Evolutionary conservation across 2,329 filamentous ascomycete species (phyloP).

Genomic region (Cytospora piceae): DNA sequence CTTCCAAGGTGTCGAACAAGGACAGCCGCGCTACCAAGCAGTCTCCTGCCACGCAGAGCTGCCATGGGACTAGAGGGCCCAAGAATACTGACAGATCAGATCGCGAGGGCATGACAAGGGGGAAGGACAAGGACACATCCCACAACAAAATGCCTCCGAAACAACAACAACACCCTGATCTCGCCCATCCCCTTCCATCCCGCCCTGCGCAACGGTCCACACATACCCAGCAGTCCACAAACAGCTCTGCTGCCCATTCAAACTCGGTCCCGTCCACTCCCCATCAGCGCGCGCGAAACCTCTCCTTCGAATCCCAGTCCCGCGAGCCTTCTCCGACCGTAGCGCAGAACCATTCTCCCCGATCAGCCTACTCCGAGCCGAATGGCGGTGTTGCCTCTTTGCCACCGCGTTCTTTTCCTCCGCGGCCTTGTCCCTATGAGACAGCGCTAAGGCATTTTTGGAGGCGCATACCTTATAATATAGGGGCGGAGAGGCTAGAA

Average conservation of each 20-base stretch:
- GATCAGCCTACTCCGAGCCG: slow-evolving; percentile 88
- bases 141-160: slow-evolving; percentile 59
- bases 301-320: slow-evolving; percentile 71
- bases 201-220: slow-evolving; percentile 26
- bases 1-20: slow-evolving; percentile 63
- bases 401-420: slow-evolving; percentile 56
- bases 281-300: slow-evolving; percentile 82
- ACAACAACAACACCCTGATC: slow-evolving; percentile 44
- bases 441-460: slow-evolving; percentile 80
- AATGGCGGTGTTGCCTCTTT: slow-evolving; percentile 73
- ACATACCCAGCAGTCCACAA: slow-evolving; percentile 34
- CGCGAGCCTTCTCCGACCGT: slow-evolving; percentile 78
- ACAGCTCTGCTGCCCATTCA: slow-evolving; percentile 60
- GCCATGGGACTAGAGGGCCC: slow-evolving; percentile 67
- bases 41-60: slow-evolving; percentile 52
- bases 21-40: slow-evolving; percentile 50
- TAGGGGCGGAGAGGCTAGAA: slow-evolving; percentile 79
- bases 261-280: slow-evolving; percentile 93
- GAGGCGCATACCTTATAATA: slow-evolving; percentile 87
- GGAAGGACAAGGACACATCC: slow-evolving; percentile 45
- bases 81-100: slow-evolving; percentile 62
- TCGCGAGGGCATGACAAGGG: slow-evolving; percentile 61
- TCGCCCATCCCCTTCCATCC: slow-evolving; percentile 32
- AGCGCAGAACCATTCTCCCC: slow-evolving; percentile 79
- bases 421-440: slow-evolving; percentile 75